A percentile compares a stretch with the other conserved stretches of the same genome.
Evolutionary conservation across 2,329 filamentous ascomycete species (phyloP).

Genomic region (Elsinoe ampelina): DNA sequence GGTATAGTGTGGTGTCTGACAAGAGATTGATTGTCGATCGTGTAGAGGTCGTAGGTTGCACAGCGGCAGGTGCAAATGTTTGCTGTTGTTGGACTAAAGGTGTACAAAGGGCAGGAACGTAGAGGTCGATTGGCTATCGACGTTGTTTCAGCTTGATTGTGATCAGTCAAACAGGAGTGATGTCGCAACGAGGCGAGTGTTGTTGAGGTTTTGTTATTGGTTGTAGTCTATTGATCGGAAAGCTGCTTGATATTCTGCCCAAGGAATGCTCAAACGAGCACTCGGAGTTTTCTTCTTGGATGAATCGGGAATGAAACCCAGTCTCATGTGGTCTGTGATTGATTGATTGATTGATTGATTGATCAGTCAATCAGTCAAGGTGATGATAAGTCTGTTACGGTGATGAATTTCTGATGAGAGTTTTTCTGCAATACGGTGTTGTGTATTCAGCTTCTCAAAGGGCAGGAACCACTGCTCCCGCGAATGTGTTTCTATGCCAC

Average conservation of each 20-base stretch:
- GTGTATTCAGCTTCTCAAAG: too few species aligned
- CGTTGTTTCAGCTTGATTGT: not conserved
- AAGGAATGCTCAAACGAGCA: too few species aligned
- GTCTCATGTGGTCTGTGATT: not conserved
- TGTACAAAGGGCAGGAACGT: slow-evolving; percentile 13
- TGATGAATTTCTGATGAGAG: too few species aligned
- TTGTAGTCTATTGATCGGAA: not conserved
- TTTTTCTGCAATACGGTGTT: too few species aligned
- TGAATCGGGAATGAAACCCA: too few species aligned
- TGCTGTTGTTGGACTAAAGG: not conserved
- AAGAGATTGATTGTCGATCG: not conserved
- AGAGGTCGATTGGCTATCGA: not conserved
- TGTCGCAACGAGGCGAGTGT: too few species aligned
- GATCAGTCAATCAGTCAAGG: not conserved
- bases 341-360: slow-evolving; percentile 9
- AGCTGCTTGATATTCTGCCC: not conserved
- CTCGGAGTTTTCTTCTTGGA: too few species aligned
- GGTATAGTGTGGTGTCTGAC: not conserved
- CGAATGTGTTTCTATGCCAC: too few species aligned
- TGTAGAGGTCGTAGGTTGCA: not conserved
- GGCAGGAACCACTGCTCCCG: too few species aligned
- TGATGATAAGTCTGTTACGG: too few species aligned
- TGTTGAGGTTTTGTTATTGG: too few species aligned
- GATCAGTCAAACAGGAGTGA: too few species aligned
- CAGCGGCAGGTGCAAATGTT: not conserved